These are phyloP conservation scores for Colletotrichum navitas DNA, from an alignment of 2,329 filamentous ascomycete species.

Conservation along the genomic window DNA sequence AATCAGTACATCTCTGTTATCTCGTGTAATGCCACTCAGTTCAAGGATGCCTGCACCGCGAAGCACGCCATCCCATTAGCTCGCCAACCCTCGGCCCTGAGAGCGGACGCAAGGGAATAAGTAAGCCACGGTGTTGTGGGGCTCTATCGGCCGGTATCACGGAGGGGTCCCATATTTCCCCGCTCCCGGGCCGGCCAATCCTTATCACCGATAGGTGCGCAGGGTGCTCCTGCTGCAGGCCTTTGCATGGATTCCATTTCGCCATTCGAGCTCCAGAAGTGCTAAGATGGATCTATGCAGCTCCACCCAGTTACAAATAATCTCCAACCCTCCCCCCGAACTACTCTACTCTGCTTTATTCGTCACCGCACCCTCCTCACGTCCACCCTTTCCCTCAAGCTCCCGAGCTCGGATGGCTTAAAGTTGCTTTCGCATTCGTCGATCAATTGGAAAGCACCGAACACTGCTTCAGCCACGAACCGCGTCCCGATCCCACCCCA, in stretches of 20 bases:
- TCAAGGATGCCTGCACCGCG: constrained; percentile 13
- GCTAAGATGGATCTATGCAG: constrained; percentile 23
- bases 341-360: neutral
- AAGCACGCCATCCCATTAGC: neutral
- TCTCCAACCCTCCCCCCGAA: neutral
- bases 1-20: constrained; percentile 3
- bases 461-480: neutral
- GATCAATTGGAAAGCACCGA: neutral
- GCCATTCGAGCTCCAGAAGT: constrained; percentile 40
- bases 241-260: constrained; percentile 39
- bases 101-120: constrained; percentile 7
- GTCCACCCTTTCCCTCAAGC: constrained; percentile 8
- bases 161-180: constrained; percentile 18
- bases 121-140: constrained; percentile 35
- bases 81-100: constrained; percentile 13
- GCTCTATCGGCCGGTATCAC: constrained; percentile 19
- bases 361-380: constrained; percentile 5
- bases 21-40: neutral
- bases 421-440: constrained; percentile 1
- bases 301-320: constrained; percentile 38
- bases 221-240: constrained; percentile 36
- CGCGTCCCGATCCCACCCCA: neutral
- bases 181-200: constrained; percentile 41
- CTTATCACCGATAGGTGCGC: constrained; percentile 36
- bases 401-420: constrained; percentile 5